Conservation (phyloP, 768 basidiomycete species). For the Termitomyces bulborhizus region DNA sequence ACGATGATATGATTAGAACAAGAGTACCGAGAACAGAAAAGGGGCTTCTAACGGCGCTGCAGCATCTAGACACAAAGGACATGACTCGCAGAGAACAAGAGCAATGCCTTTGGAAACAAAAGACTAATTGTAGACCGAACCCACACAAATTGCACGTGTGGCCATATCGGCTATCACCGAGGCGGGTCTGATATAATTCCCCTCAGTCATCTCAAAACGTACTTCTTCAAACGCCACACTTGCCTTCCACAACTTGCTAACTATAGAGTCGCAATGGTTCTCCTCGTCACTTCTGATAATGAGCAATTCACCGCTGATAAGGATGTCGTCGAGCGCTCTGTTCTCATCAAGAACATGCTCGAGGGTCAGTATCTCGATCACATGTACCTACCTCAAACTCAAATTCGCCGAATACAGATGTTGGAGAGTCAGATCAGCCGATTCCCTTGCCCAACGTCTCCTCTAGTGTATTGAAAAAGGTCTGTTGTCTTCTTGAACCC, state of each 20-base stretch:
- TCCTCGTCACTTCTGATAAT: constrained; percentile 91
- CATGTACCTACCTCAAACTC: constrained; percentile 2
- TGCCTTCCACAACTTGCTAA: constrained; percentile 9
- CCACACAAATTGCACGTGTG: constrained; percentile 4
- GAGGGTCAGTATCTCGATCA: constrained; percentile 57
- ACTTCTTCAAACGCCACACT: constrained; percentile 14
- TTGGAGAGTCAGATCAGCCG: constrained; percentile 90
- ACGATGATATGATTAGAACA: background rate
- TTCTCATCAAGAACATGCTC: constrained; percentile 99
- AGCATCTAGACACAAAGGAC: constrained; percentile 44
- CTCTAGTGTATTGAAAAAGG: constrained; percentile 91
- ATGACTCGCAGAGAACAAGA: constrained; percentile 19
- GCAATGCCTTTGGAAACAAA: constrained; percentile 4
- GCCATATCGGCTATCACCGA: constrained; percentile 35
- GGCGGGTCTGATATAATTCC: constrained; percentile 22
- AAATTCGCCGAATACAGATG: constrained; percentile 46
- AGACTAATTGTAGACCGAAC: background rate
- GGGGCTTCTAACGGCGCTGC: constrained; percentile 32
- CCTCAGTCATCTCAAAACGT: constrained; percentile 11
- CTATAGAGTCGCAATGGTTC: constrained; percentile 51
- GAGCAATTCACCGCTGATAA: constrained; percentile 92
- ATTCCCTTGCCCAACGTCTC: constrained; percentile 95
- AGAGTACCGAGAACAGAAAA: constrained; percentile 42
- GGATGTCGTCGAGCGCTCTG: constrained; percentile 91
- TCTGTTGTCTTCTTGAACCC: constrained; percentile 17